Evolutionary conservation across 2,329 filamentous ascomycete species (phyloP), one percentile per base, ranked within the genome.

Genomic region (Aquanectria penicillioides): DNA sequence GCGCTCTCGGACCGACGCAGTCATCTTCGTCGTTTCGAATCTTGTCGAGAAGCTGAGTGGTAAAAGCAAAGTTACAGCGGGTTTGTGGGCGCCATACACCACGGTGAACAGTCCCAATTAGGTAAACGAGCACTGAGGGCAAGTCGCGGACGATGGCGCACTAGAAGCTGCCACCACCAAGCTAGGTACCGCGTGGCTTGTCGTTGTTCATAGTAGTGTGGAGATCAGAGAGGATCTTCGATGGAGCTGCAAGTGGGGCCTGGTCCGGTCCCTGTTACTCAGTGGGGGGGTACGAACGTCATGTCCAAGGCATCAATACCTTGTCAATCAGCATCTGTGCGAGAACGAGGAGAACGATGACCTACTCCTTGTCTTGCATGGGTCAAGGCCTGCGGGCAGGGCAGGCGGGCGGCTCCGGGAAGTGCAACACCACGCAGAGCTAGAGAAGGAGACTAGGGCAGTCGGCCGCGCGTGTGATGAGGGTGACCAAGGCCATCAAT

Each of bases 221-320:
- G 53, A 37, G 53, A 53, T 58, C 23, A 60, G 36, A 36, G 63
- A 67, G 61, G 61, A 62, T 58, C 54, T 51, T 64, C 54, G 55
- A 64, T 61, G 61, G 60, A 57, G 57, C 50, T 47, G 11, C 17
- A 17, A 29, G 67, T 64, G 67, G 67, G 38, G 47, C 18, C 49
- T 63, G 48, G 57, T 47, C 48, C 43, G 44, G 57, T 57, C 26
- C 57, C 57, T 65, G 59, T 49, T 59, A 54, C 50, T 38, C 51
- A 38, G 47, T 47, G 17, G 11, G 40, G 20, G 38, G 18, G 61
- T 54, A 59, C 54, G 47, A 51, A 44, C 33, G 38, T 56, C 51
- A 55, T 40, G 40, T 40, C 18, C 10, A 8, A 49, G 22, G 52
- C 57, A 60, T 58, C 49, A 25, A 41, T 63, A 55, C 64, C 40